Base-by-base conservation (phyloP, 164 flowering plant species). In the Aristolochia fimbriata region DNA sequence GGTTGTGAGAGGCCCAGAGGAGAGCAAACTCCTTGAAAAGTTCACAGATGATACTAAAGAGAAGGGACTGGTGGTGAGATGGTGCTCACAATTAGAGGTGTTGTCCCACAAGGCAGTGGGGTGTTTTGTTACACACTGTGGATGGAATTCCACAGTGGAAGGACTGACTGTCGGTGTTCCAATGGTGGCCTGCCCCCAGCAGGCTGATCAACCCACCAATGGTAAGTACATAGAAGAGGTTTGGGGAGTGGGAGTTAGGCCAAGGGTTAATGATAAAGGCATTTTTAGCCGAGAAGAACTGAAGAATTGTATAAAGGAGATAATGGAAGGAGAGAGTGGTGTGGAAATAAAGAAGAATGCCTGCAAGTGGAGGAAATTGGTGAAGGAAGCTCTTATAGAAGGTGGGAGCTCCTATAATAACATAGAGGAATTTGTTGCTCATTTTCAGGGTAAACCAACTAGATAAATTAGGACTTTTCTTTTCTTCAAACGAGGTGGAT, bases 91-190 rank as follows among this genome's bases (percentile, higher is more conserved):
- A 33, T 48, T 72, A 15, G 69, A 77, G 45, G 74, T 74, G 47
- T 47, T 78, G 11, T 62, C 75, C 0, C 65, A 67, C 21, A 10
- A 31, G 45, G 68, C 76, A 0, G 55, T 73, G 2, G 76, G 78
- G n/a, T 74, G 78, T 43, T 77, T 77, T 51, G 13, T 77, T 5
- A 62, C 71, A 5, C 81, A 77, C 47, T 59, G 77, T 48, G 76
- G 78, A 0, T 74, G 78, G 78, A 77, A 77, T 31, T 74, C 77
- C 47, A 68, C 65, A 0, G 15, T 65, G 13, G 79, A 76, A 52
- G 71, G 67, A 3, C 45, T 76, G 59, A 58, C 53, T 14, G 52
- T 63, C 49, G 77, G 77, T 1, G 75, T 76, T 51, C 80, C 77
- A 15, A 65, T 77, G 73, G 71, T 76, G 53, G 74, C 50, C 4